Percentiles rank a stretch among this genome's conserved stretches.
Evolutionary conservation across 176 grass and related monocot species (phyloP).

Genomic region (Phoenix dactylifera): DNA sequence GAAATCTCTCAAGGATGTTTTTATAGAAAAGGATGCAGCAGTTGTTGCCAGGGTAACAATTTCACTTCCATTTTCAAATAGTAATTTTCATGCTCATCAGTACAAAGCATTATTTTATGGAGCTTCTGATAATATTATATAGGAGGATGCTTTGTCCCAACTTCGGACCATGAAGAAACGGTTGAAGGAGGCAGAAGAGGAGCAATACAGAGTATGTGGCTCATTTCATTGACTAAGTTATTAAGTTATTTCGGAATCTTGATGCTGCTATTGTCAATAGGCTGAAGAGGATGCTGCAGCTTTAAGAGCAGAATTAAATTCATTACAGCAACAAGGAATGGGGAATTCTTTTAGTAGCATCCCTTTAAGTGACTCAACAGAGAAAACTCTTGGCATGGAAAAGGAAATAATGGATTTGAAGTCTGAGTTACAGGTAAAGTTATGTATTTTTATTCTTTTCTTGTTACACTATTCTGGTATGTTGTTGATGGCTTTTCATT

Average conservation of each 20-base stretch:
- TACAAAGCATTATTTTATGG: not conserved
- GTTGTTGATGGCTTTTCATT: constrained; percentile 5
- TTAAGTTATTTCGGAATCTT: constrained; percentile 13
- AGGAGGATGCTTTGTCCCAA: constrained; percentile 95
- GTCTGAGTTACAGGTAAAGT: constrained; percentile 48
- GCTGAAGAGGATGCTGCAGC: constrained; percentile 86
- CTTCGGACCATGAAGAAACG: constrained; percentile 78
- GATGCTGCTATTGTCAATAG: constrained; percentile 26
- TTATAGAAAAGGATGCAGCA: constrained; percentile 88
- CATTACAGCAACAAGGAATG: constrained; percentile 68
- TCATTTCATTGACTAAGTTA: not conserved
- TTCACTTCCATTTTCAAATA: constrained; percentile 3
- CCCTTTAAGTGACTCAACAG: constrained; percentile 40
- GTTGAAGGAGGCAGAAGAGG: constrained; percentile 92
- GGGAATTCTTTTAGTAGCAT: constrained; percentile 48
- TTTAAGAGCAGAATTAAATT: constrained; percentile 86
- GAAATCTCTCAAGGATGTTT: constrained; percentile 60
- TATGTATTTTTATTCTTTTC: constrained; percentile 1
- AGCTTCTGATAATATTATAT: constrained; percentile 15
- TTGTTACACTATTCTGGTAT: not conserved
- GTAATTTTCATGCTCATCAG: constrained; percentile 7
- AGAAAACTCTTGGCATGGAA: constrained; percentile 57
- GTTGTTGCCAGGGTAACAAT: constrained; percentile 61
- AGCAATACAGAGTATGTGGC: constrained; percentile 80
- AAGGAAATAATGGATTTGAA: constrained; percentile 88